phyloP scores from a whole-genome alignment of 371 early-diverging fungal species.

The Mortierella sp. region DNA sequence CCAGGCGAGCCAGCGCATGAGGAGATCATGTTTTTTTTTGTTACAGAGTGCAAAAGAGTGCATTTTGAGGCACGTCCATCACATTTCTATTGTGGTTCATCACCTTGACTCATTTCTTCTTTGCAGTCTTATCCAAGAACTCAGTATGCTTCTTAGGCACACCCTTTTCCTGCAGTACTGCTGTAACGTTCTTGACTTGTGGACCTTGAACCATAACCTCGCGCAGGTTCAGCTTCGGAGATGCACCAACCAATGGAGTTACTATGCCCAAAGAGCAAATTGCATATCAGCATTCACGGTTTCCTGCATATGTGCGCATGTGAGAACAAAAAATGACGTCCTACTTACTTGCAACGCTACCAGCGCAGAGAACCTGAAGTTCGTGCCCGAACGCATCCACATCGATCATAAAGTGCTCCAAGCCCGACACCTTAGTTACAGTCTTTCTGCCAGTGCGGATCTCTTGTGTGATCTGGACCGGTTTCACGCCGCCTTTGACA shows the following conservation, averaged over 20 bases:
- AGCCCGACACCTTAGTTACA: slow-evolving; percentile 70
- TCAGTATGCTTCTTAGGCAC: slow-evolving; percentile 68
- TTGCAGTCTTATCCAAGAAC: slow-evolving; percentile 67
- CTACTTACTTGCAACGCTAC: slow-evolving; percentile 72
- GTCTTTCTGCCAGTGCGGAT: slow-evolving; percentile 73
- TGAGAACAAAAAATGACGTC: not conserved
- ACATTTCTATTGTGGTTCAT: no score
- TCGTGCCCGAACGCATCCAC: slow-evolving; percentile 71
- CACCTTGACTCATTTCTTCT: slow-evolving; percentile 30
- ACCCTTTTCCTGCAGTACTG: slow-evolving; percentile 63
- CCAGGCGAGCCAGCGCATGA: no score
- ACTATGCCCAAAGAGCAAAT: slow-evolving; percentile 42
- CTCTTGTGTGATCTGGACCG: slow-evolving; percentile 70
- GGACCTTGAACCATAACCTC: slow-evolving; percentile 85
- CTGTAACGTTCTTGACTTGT: slow-evolving; percentile 69
- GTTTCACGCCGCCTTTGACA: slow-evolving; percentile 58
- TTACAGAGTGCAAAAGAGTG: no score
- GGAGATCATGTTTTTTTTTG: no score
- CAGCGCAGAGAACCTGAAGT: slow-evolving; percentile 72
- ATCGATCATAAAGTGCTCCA: slow-evolving; percentile 72
- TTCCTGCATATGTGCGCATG: no score
- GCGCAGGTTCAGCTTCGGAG: slow-evolving; percentile 64
- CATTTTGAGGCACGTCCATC: no score
- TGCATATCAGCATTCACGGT: not conserved
- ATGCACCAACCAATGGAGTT: slow-evolving; percentile 68